phyloP scores from a whole-genome alignment of 495 filamentous ascomycete genomes.

The Aspergillus biplanus region DNA sequence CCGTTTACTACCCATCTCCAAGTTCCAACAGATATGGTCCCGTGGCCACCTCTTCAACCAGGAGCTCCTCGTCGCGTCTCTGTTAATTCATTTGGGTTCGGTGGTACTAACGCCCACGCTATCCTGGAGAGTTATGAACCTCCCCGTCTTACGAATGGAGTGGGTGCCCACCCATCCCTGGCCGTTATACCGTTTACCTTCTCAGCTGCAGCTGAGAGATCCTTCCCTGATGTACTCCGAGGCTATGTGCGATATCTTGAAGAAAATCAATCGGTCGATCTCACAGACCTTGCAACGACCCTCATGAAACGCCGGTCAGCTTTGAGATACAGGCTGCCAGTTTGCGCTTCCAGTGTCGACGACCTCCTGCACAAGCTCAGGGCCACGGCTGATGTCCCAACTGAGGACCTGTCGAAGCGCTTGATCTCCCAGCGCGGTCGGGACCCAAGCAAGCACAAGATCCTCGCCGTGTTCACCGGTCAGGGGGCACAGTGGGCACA shows the following conservation, averaged over 20 bases:
- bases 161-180: not conserved
- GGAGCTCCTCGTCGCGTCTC: constrained; percentile 54
- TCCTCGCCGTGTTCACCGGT: constrained; percentile 34
- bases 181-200: constrained; percentile 26
- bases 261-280: not conserved
- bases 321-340: too few relatives aligned
- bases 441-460: not conserved
- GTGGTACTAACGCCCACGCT: constrained; percentile 63
- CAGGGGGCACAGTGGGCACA: constrained; percentile 37
- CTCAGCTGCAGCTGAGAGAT: constrained; percentile 26
- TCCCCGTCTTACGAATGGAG: not conserved
- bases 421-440: not conserved
- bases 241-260: not conserved
- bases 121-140: constrained; percentile 51
- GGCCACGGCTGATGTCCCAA: not conserved
- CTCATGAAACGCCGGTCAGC: too few relatives aligned
- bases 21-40: constrained; percentile 12
- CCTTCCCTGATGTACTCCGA: constrained; percentile 5
- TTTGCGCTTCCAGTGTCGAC: not conserved
- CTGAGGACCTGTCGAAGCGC: not conserved
- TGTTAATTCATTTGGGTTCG: constrained; percentile 62
- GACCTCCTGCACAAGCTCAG: not conserved
- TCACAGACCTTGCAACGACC: constrained; percentile 8
- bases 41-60: constrained; percentile 21
- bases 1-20: constrained; percentile 14